Evolutionary conservation across 2,329 filamentous ascomycete species (phyloP).

Genomic region (Pseudocercospora fuligena): DNA sequence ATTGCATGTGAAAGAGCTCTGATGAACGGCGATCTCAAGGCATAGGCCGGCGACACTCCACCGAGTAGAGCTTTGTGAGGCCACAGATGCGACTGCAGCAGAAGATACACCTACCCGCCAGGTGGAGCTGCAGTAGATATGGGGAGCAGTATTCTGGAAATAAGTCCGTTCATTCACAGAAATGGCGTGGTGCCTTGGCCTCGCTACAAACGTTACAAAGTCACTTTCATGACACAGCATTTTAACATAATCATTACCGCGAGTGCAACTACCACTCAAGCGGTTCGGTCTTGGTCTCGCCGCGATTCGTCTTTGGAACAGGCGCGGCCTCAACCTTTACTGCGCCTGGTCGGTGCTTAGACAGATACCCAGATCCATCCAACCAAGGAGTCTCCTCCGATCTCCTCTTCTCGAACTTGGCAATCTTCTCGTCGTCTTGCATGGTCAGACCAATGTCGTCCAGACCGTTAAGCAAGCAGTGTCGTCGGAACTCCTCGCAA

Average conservation of each 20-base stretch:
- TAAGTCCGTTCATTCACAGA: not conserved
- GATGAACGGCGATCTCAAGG: no score
- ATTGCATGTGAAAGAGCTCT: conserved; percentile 2
- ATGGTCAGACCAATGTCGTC: conserved; percentile 96
- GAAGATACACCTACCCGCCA: not conserved
- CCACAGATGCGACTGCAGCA: not conserved
- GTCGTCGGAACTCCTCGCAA: conserved; percentile 90
- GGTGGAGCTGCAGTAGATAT: not conserved
- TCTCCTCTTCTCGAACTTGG: conserved; percentile 77
- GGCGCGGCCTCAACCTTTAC: conserved; percentile 69
- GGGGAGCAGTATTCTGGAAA: not conserved
- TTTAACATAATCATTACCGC: not conserved
- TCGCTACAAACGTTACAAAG: not conserved
- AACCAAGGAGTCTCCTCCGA: conserved; percentile 85
- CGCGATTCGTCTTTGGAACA: conserved; percentile 86
- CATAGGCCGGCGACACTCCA: no score
- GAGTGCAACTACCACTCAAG: conserved; percentile 73
- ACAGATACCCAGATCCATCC: conserved; percentile 82
- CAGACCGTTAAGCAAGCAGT: conserved; percentile 89
- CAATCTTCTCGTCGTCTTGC: conserved; percentile 88
- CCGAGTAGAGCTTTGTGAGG: no score
- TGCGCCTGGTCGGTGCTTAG: conserved; percentile 58
- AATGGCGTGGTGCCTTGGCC: not conserved
- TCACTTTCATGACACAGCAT: not conserved
- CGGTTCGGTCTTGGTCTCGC: conserved; percentile 81